Base-by-base conservation (phyloP, 768 basidiomycete species). In the Neoboletus magnificus region DNA sequence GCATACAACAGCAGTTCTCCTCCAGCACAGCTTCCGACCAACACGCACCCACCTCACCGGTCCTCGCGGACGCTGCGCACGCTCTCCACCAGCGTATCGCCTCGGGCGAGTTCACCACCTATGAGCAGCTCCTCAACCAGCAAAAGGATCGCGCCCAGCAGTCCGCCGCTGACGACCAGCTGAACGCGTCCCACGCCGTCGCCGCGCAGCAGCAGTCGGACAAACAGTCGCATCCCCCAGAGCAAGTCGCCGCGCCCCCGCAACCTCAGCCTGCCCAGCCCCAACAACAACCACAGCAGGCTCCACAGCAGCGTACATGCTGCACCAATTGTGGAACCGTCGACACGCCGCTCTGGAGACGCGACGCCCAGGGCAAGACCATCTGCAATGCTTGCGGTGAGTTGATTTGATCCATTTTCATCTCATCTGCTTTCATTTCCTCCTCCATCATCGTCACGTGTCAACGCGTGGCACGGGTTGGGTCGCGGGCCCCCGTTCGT, bases 331-430 rank as follows among this genome's bases (percentile, higher is more conserved):
- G 92, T 73, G 84, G 84, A 18, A 86, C 87, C n/a, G 75, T 79
- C 6, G 80, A 83, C 59, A 91, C 90, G 53, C 91, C 91, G 35
- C 82, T 93, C 27, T 93, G 92, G 92, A 77, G 91, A 63, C 81
- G 91, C 62, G 90, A 90, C 68, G 76, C 79, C 42, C 84, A 89
- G 63, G 92, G 91, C 55, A 90, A 87, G 71, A 82, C 86, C 47
- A 82, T 93, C 67, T 94, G 92, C 77, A 93, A 93, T 71, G 88
- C 89, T 49, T 93, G 92, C 72, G 92, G 91, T 93, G 70, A 81
- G 90, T 82, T 37, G 54, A 60, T 67, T 60, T 59, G 33, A 59
- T 64, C 65, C 55, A 16, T 61, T 65, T 68, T 66, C 65, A 66
- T 68, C 66, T 64, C 66, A 71, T 72, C 68, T 66, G 9, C 67